Conservation (phyloP, 768 basidiomycete species). For the Termitomyces sp. region DNA sequence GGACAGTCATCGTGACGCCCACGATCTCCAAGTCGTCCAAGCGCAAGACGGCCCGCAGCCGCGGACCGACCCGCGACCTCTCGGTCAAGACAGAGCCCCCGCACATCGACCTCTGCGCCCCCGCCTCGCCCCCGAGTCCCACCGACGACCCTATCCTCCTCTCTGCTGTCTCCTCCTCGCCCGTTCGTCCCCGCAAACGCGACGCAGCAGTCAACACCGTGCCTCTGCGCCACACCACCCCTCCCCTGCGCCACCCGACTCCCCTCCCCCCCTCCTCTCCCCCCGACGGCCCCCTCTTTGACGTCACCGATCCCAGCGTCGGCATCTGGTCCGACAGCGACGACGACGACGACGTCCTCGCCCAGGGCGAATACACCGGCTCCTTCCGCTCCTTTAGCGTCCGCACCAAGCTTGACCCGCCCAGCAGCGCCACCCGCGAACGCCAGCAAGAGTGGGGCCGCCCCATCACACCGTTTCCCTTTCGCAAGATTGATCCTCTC, state of each 20-base stretch:
- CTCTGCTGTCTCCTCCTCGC: conserved; percentile 31
- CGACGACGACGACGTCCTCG: conserved; percentile 27
- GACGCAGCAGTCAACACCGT: conserved; percentile 17
- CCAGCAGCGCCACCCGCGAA: conserved; percentile 45
- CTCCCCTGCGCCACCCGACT: too few species aligned
- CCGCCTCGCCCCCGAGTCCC: conserved; percentile 67
- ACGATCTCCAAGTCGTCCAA: conserved; percentile 32
- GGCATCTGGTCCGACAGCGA: conserved; percentile 32
- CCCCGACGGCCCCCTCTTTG: conserved; percentile 20
- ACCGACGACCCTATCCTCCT: conserved; percentile 72
- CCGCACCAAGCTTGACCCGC: conserved; percentile 61
- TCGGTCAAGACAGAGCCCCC: conserved; percentile 62
- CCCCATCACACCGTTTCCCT: conserved; percentile 65
- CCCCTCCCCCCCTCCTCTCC: conserved; percentile 8
- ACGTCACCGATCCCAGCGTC: conserved; percentile 21
- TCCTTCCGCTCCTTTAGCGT: conserved; percentile 49
- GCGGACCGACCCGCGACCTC: conserved; percentile 17
- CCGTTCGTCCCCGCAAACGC: conserved; percentile 8
- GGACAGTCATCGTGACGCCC: conserved; percentile 48
- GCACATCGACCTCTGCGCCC: conserved; percentile 49
- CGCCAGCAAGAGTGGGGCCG: conserved; percentile 60
- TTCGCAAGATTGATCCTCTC: conserved; percentile 15
- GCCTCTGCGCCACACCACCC: neutral
- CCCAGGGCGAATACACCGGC: conserved; percentile 64
- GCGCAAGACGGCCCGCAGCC: conserved; percentile 15